A percentile compares a stretch with the other conserved stretches of the same genome.
Conservation (phyloP, 495 filamentous ascomycete genomes). For the Sporormia fimetaria region DNA sequence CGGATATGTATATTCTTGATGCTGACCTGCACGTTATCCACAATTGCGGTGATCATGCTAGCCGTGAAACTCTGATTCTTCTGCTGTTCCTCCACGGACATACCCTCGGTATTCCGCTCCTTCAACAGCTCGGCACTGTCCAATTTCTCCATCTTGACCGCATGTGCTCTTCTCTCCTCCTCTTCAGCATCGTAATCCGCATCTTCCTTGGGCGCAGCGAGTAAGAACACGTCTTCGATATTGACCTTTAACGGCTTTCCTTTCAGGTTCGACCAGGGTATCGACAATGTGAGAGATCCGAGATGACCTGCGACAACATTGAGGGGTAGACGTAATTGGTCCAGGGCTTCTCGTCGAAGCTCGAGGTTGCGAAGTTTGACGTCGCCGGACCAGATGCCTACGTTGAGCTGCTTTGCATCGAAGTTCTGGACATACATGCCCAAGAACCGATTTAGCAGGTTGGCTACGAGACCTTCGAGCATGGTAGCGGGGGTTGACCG, state of each 20-base stretch:
- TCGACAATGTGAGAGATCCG: constrained; percentile 76
- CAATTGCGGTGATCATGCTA: constrained; percentile 86
- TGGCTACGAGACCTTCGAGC: constrained; percentile 64
- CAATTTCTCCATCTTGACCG: constrained; percentile 92
- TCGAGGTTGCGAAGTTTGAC: constrained; percentile 87
- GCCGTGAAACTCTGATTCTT: constrained; percentile 94
- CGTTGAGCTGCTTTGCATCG: constrained; percentile 88
- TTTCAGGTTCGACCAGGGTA: constrained; percentile 91
- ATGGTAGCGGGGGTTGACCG: constrained; percentile 38
- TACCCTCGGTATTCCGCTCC: constrained; percentile 80
- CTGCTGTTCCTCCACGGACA: constrained; percentile 87
- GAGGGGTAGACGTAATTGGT: constrained; percentile 87
- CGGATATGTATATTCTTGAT: constrained; percentile 97
- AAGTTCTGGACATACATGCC: constrained; percentile 99
- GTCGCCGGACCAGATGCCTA: constrained; percentile 96
- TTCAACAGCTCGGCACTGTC: constrained; percentile 90
- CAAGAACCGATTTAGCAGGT: constrained; percentile 93
- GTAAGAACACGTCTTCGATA: constrained; percentile 91
- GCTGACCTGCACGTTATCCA: constrained; percentile 93
- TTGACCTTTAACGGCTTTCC: constrained; percentile 88
- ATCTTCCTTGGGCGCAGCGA: constrained; percentile 90
- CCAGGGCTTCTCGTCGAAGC: constrained; percentile 83
- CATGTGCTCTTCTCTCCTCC: constrained; percentile 68
- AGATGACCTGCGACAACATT: constrained; percentile 95
- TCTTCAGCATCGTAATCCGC: constrained; percentile 86